Evolutionary conservation across 169 alveolate genomes (phyloP), one percentile per base, ranked within the genome.

Genomic region (Amoebophrya sp.): DNA sequence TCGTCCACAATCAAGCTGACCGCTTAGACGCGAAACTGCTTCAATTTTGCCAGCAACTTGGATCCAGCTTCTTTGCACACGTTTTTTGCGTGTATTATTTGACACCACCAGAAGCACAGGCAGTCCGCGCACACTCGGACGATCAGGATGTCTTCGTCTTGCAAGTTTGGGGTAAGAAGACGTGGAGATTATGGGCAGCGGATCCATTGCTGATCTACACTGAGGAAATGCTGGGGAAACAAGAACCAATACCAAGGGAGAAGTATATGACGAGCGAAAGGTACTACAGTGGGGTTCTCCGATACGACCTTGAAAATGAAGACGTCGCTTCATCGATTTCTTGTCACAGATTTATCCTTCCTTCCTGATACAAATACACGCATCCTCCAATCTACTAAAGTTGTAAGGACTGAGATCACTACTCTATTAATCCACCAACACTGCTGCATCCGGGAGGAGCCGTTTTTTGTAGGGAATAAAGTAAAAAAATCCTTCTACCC

Each of bases 91-190:
- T 94, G 47, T 41, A 41, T 39, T 94, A 94, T 89, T 90, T 94
- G 26, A 94, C 95, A 18, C 95, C 95, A 23, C 94, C 93, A 29
- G 18, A 34, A 0, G 76, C 95, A 40, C 90, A 65, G 76, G 93
- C 95, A 18, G 95, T 94, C 40, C 24, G 90, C n/a, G 41, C 65
- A 0, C 95, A 94, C 93, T 78, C 92, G 36, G 95, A 94, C 91
- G 95, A 93, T 39, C 95, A 94, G 93, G 95, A 93, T 65, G 94
- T 92, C 76, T 89, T 93, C 40, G 40, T 93, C 41, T 47, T 93
- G 54, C 95, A 93, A 78, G 29, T 93, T 54, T 91, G 93, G 93
- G 94, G 95, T 0, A 34, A n/a, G n/a, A 93, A 93, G 93, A 0
- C 41, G 55, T 93, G 95, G 95, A 3, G 40, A 23, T 2, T 93